Evolutionary conservation across 1,284 basidiomycete genomes (phyloP).

Genomic region (Pseudomicrostroma phylloplanum): DNA sequence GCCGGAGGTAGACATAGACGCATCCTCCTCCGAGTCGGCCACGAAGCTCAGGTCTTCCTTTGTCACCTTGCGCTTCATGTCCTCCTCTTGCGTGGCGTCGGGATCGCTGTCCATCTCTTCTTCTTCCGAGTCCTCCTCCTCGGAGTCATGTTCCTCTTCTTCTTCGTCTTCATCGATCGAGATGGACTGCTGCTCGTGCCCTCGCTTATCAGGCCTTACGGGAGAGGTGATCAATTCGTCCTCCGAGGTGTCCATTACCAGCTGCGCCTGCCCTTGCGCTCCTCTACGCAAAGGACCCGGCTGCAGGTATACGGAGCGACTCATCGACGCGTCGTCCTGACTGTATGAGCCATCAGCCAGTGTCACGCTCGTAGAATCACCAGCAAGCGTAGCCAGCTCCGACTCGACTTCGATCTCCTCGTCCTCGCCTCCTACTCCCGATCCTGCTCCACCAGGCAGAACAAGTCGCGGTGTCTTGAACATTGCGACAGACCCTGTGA

Average conservation of each 20-base stretch:
- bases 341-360: background rate
- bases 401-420: slow-evolving; percentile 7
- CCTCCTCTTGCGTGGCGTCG: background rate
- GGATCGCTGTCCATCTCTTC: slow-evolving; percentile 1
- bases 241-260: background rate
- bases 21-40: background rate
- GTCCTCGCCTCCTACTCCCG: slow-evolving; percentile 12
- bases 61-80: background rate
- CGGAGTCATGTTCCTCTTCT: background rate
- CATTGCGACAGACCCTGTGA: too few relatives aligned
- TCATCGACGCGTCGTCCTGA: background rate
- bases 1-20: background rate
- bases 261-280: background rate
- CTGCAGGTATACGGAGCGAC: background rate
- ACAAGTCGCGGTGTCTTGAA: too few relatives aligned
- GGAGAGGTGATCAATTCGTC: slow-evolving; percentile 1
- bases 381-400: background rate
- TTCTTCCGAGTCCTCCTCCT: slow-evolving; percentile 1
- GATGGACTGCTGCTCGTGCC: background rate
- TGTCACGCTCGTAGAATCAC: background rate
- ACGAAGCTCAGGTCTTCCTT: background rate
- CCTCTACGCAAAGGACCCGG: background rate
- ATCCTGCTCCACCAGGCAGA: too few relatives aligned
- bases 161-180: background rate
- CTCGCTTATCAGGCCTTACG: background rate